phyloP scores from a whole-genome alignment of 1,284 basidiomycete species.

The Rhodotorula sp. region DNA sequence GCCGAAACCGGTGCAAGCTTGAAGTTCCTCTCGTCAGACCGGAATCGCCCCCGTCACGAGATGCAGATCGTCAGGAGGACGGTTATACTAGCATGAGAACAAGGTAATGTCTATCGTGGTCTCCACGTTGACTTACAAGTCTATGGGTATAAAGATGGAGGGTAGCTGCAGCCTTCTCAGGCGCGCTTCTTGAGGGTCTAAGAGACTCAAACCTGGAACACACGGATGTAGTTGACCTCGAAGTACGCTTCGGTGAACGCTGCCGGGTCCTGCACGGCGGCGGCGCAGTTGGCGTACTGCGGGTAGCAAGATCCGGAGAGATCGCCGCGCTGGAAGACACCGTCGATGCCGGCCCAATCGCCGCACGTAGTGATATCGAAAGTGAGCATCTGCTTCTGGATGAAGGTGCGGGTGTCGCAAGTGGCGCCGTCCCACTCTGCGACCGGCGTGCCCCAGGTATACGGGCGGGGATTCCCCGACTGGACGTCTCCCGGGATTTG shows the following conservation, averaged over 20 bases:
- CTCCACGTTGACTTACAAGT: no score
- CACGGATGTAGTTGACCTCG: neutral
- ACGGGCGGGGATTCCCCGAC: slow-evolving; percentile 3
- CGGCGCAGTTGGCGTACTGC: neutral
- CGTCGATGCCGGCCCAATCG: slow-evolving; percentile 5
- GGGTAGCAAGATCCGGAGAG: neutral
- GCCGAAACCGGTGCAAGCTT: no score
- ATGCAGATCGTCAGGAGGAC: no score
- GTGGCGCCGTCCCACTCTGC: neutral
- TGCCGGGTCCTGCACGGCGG: neutral
- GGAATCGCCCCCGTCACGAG: no score
- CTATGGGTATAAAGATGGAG: no score
- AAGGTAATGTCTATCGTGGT: no score
- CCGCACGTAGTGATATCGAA: slow-evolving; percentile 12
- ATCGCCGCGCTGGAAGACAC: neutral
- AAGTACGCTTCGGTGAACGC: neutral
- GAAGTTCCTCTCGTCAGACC: no score
- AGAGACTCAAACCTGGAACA: no score
- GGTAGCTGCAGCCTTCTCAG: no score
- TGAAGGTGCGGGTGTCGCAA: slow-evolving; percentile 12
- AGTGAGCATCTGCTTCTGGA: slow-evolving; percentile 11
- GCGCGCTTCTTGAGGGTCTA: no score
- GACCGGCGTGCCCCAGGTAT: slow-evolving; percentile 11
- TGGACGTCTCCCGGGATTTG: slow-evolving; percentile 12
- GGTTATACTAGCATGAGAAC: no score